Percentiles rank a stretch among this genome's conserved stretches.
Evolutionary conservation across 306 rosid genomes (phyloP).

Genomic region (Psophocarpus tetragonolobus): DNA sequence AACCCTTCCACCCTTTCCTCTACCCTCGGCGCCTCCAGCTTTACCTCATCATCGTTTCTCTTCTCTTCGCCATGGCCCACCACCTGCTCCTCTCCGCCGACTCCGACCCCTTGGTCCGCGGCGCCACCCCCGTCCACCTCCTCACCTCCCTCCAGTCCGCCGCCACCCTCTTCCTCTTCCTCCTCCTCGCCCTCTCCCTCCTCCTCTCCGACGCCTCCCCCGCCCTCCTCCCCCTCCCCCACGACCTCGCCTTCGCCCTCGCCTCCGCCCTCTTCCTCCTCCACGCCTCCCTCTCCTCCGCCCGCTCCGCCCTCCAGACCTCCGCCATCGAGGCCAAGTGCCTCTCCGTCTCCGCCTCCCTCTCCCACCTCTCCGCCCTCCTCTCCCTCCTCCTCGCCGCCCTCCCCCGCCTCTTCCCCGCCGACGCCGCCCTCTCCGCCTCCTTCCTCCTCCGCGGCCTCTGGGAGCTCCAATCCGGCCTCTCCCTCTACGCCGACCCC

Average conservation of each 20-base stretch:
- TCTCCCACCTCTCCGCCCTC: slow-evolving; percentile 55
- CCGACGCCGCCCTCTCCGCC: slow-evolving; percentile 64
- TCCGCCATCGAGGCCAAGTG: slow-evolving; percentile 83
- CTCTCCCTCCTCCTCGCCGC: slow-evolving; percentile 59
- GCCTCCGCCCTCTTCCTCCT: slow-evolving; percentile 70
- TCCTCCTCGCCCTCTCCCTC: slow-evolving; percentile 56
- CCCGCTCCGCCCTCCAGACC: slow-evolving; percentile 62
- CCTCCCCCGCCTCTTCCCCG: slow-evolving; percentile 69
- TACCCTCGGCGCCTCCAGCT: slow-evolving; percentile 63
- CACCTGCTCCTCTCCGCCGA: slow-evolving; percentile 57
- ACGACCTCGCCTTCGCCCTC: slow-evolving; percentile 70
- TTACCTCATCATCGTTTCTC: slow-evolving; percentile 49
- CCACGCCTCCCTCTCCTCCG: slow-evolving; percentile 50
- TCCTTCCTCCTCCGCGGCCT: slow-evolving; percentile 69
- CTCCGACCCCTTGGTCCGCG: slow-evolving; percentile 73
- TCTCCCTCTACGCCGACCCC: slow-evolving; percentile 78
- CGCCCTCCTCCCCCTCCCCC: slow-evolving; percentile 57
- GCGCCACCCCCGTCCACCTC: slow-evolving; percentile 80
- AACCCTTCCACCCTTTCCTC: slow-evolving; percentile 77
- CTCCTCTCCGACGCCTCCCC: slow-evolving; percentile 63
- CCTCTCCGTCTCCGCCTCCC: slow-evolving; percentile 53
- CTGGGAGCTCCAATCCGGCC: slow-evolving; percentile 83
- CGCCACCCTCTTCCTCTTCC: slow-evolving; percentile 63
- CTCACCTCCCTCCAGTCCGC: slow-evolving; percentile 79
- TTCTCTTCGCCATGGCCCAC: slow-evolving; percentile 57